These are phyloP conservation scores for Acer negundo DNA, from an alignment of 345 rosid genomes.

Conservation along the genomic window DNA sequence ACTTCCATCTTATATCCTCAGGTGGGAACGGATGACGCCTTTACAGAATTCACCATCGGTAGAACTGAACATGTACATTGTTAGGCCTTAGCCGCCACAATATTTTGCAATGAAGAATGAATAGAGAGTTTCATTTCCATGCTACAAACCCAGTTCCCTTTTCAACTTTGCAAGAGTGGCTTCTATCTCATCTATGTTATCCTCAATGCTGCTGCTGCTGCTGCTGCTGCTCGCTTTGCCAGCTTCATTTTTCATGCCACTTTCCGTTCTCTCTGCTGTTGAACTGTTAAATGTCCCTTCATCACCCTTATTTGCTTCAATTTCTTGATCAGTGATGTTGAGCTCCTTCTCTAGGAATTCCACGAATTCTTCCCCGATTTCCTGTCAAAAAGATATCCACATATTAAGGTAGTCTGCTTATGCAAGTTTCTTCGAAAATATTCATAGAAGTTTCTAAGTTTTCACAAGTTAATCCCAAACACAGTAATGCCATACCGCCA, in stretches of 20 bases:
- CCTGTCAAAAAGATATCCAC: slow-evolving; percentile 40
- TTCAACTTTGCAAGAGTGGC: slow-evolving; percentile 83
- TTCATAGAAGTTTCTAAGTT: not conserved
- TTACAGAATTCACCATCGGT: not conserved
- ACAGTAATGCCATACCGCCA: slow-evolving; percentile 53
- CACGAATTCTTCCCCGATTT: slow-evolving; percentile 92
- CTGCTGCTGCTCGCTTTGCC: slow-evolving; percentile 31
- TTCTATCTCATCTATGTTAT: slow-evolving; percentile 83
- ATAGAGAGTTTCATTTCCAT: not conserved
- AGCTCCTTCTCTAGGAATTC: slow-evolving; percentile 91
- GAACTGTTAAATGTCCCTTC: slow-evolving; percentile 26
- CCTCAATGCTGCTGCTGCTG: slow-evolving; percentile 46
- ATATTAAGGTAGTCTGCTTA: slow-evolving; percentile 10
- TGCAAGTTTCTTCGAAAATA: not conserved
- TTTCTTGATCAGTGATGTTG: slow-evolving; percentile 59
- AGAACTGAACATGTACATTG: not conserved
- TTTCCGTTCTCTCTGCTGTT: slow-evolving; percentile 33
- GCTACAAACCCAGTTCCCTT: slow-evolving; percentile 81
- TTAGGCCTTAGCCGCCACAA: not conserved
- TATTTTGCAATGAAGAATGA: slow-evolving; percentile 2
- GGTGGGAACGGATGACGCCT: not conserved
- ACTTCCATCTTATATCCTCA: not conserved
- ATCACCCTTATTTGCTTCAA: slow-evolving; percentile 22
- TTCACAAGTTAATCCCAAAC: not conserved
- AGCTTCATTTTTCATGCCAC: slow-evolving; percentile 26